A percentile compares a stretch with the other conserved stretches of the same genome.
These are phyloP conservation scores for Scutellaria minor DNA, from an alignment of 257 asterid genomes.

Conservation along the genomic window DNA sequence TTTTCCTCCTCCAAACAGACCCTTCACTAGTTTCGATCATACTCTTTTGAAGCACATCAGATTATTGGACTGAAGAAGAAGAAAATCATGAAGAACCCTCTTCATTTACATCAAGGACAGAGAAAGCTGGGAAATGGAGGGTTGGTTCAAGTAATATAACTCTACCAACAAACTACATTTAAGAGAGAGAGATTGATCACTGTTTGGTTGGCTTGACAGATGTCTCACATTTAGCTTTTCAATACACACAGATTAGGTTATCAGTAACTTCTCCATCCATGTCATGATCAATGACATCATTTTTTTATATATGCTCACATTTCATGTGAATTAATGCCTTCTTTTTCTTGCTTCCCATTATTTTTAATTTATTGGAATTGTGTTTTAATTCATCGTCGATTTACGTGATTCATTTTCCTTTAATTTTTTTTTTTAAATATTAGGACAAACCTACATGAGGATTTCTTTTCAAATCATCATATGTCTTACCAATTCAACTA, in stretches of 20 bases:
- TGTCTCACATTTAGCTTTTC: not conserved
- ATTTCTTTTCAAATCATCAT: no score
- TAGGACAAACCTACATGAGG: no score
- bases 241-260: slow-evolving; percentile 25
- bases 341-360: no score
- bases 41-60: not conserved
- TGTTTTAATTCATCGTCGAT: no score
- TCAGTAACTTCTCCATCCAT: not conserved
- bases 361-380: no score
- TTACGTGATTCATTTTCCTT: no score
- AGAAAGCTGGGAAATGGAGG: not conserved
- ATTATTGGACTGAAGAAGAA: not conserved
- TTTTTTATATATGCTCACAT: not conserved
- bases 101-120: not conserved
- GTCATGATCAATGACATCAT: not conserved
- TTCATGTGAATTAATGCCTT: not conserved
- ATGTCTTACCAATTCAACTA: no score
- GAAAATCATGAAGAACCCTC: not conserved
- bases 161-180: slow-evolving; percentile 53
- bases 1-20: slow-evolving; percentile 45
- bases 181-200: slow-evolving; percentile 17
- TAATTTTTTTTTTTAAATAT: no score
- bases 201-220: slow-evolving; percentile 33
- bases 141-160: slow-evolving; percentile 32
- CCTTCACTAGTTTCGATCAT: slow-evolving; percentile 30